Conservation (phyloP, 257 asterid genomes). For the Anisodus tanguticus region DNA sequence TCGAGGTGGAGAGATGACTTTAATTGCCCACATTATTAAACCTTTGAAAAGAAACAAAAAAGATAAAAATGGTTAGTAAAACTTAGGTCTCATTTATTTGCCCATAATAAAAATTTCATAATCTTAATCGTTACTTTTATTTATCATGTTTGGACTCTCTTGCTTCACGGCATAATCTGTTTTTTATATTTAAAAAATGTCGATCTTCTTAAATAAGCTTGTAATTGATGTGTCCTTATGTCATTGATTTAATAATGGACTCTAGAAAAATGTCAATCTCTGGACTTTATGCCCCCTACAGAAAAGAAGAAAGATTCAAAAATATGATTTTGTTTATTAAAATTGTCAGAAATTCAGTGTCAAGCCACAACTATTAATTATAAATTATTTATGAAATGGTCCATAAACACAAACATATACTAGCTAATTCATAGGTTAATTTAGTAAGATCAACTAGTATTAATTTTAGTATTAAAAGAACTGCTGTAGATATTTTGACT, state of each 20-base stretch:
- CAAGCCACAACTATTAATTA: background rate
- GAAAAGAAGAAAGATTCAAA: background rate
- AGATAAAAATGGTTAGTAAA: no score
- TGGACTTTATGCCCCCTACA: background rate
- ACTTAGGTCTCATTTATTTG: no score
- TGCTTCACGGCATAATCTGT: background rate
- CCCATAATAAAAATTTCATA: no score
- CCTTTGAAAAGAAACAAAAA: no score
- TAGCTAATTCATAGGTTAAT: background rate
- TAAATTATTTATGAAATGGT: background rate
- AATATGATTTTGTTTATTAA: background rate
- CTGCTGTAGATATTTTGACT: background rate
- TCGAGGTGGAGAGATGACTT: no score
- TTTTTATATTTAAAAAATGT: background rate
- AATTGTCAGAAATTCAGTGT: background rate
- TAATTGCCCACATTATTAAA: no score
- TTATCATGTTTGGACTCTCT: no score
- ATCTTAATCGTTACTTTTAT: no score
- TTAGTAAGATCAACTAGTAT: background rate
- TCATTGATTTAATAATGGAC: background rate
- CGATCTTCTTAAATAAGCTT: background rate
- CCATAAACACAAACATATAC: background rate
- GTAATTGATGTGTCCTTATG: background rate
- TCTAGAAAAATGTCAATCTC: background rate
- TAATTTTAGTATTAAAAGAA: background rate